Evolutionary conservation across 192 early-diverging fungal genomes (phyloP), one percentile per base, ranked within the genome.

Genomic region (Linnemannia exigua): DNA sequence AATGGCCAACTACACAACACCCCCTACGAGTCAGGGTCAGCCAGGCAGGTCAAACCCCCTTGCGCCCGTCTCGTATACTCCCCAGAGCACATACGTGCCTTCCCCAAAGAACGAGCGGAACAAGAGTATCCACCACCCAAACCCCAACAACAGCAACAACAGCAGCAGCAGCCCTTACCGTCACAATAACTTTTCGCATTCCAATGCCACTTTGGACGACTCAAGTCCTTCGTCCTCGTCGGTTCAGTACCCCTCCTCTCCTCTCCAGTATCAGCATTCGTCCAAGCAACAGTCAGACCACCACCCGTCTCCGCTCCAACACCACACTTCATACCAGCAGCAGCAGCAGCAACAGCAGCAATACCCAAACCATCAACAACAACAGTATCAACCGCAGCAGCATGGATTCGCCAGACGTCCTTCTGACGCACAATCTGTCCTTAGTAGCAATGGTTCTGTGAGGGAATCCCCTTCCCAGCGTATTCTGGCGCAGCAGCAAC

Each of bases 1-100:
- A 37, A 86, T 86, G 84, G 84, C 78, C 51, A 47, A 78, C 47
- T 86, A 80, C 66, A 58, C 84, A 12, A 72, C 77, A 7, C 78
- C 84, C 3, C 77, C 77, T 28, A 20, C 74, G 4, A 74, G 48
- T 70, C 74, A 76, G 31, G 61, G 67, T 47, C 50, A 70, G 38
- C 54, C 77, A 36, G 54, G 36, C 63, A 70, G 77, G 5, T n/a
- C 37, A 48, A 86, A 86, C 35, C 84, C 84, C 0, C 78, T 86
- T 12, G 84, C 67, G 0, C 84, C 78, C 33, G 84, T 86, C 20
- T 5, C 78, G 4, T 86, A 86, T 75, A 86, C 67, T 2, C 84
- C 84, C 12, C 74, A 75, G 41, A 79, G 74, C 14, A 74, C 84
- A 6, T 86, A 86, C 58, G 75, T 86, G 0, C 77, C 82, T 35